phyloP scores from a whole-genome alignment of 257 asterid genomes.

The Solanum sitiens region DNA sequence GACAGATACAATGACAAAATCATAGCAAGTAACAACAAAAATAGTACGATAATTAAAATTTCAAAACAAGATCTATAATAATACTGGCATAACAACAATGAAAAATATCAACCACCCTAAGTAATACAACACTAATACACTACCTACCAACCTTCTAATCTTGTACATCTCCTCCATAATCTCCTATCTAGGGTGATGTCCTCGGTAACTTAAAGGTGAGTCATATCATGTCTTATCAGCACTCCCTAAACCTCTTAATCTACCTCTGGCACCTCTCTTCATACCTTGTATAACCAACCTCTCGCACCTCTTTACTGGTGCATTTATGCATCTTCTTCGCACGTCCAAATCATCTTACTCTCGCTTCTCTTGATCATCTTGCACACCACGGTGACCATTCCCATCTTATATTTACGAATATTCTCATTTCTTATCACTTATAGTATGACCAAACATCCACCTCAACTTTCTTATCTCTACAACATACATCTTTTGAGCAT shows the following conservation, averaged over 20 bases:
- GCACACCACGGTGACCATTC: background rate
- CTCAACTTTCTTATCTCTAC: background rate
- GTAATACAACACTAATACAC: no score
- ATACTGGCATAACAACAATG: no score
- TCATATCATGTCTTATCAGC: background rate
- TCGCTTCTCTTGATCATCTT: background rate
- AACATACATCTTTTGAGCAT: background rate
- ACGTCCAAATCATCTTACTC: background rate
- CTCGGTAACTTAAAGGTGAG: background rate
- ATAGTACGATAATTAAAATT: no score
- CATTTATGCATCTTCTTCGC: background rate
- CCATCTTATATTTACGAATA: background rate
- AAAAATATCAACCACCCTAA: no score
- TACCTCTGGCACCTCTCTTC: background rate
- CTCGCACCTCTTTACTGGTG: no score
- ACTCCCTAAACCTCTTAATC: background rate
- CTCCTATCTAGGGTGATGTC: background rate
- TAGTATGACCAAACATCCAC: background rate
- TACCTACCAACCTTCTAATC: background rate
- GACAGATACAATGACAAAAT: no score
- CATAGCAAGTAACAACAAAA: no score
- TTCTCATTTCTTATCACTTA: background rate
- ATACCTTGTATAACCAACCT: background rate
- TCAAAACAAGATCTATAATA: no score
- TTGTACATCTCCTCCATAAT: no score